These are phyloP conservation scores for Candida awuae DNA, from an alignment of 805 yeast genomes.

Conservation along the genomic window DNA sequence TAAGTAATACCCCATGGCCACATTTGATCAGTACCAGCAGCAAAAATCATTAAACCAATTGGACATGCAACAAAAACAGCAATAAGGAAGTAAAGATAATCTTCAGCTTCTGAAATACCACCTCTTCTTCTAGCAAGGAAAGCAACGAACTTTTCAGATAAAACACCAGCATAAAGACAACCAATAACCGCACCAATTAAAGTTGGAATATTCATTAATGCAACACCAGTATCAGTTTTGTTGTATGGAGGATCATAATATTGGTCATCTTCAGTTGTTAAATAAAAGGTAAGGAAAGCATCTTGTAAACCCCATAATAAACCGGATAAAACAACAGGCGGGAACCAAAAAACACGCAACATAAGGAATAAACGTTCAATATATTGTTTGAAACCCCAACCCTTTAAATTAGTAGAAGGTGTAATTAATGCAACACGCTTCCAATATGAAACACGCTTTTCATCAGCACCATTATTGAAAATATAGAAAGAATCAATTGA, in stretches of 20 bases:
- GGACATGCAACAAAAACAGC: constrained; percentile 53
- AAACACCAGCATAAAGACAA: constrained; percentile 53
- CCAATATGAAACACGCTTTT: constrained; percentile 37
- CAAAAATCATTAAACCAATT: constrained; percentile 55
- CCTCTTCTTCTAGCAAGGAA: constrained; percentile 53
- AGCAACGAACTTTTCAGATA: constrained; percentile 52
- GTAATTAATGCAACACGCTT: constrained; percentile 43
- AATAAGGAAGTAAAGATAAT: constrained; percentile 48
- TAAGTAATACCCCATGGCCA: constrained; percentile 49
- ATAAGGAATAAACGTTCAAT: constrained; percentile 40
- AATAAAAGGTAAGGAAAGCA: constrained; percentile 64
- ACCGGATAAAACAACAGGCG: constrained; percentile 59
- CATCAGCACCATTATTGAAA: constrained; percentile 33
- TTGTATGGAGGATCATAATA: constrained; percentile 62
- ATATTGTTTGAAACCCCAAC: constrained; percentile 62
- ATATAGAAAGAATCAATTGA: constrained; percentile 10
- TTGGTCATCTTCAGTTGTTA: constrained; percentile 63
- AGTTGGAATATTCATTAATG: constrained; percentile 68
- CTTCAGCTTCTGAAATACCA: constrained; percentile 61
- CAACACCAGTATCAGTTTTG: constrained; percentile 59
- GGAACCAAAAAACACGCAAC: constrained; percentile 51
- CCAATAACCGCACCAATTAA: constrained; percentile 60
- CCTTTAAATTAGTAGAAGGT: constrained; percentile 50
- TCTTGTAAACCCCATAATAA: constrained; percentile 78
- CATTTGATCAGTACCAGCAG: constrained; percentile 52